Percentiles rank a stretch among this genome's conserved stretches.
phyloP scores from a whole-genome alignment of 1,284 basidiomycete species.

The Gomphus bonarii region DNA sequence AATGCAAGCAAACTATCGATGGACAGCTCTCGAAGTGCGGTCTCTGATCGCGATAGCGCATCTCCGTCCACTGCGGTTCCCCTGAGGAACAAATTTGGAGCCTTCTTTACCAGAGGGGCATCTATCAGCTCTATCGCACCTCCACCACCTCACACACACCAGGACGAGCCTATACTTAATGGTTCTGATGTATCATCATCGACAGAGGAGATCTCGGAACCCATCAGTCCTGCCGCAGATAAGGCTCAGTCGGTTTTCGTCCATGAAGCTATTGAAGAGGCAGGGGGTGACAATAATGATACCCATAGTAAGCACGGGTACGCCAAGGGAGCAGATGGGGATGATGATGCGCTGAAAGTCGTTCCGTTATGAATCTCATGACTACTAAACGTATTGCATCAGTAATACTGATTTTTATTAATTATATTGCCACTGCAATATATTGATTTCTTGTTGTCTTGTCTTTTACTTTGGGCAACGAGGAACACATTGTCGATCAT shows the following conservation, averaged over 20 bases:
- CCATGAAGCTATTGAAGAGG: neutral
- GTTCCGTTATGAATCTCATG: slow-evolving; percentile 19
- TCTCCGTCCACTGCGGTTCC: slow-evolving; percentile 8
- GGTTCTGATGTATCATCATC: slow-evolving; percentile 28
- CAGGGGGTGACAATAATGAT: neutral
- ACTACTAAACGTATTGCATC: slow-evolving; percentile 9
- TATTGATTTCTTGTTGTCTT: too few species aligned
- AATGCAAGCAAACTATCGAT: slow-evolving; percentile 6
- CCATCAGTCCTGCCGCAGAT: slow-evolving; percentile 21
- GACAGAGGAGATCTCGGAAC: slow-evolving; percentile 24
- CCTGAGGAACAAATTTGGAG: slow-evolving; percentile 9
- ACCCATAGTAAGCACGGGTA: neutral
- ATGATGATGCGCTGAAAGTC: slow-evolving; percentile 17
- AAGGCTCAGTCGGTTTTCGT: slow-evolving; percentile 1
- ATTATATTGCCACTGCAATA: neutral
- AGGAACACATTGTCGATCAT: too few species aligned
- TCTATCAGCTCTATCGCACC: slow-evolving; percentile 3
- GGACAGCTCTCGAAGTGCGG: slow-evolving; percentile 1
- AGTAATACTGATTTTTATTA: neutral
- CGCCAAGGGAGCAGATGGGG: slow-evolving; percentile 25
- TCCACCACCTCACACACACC: slow-evolving; percentile 10
- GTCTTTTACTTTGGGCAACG: too few species aligned
- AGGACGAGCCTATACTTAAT: slow-evolving; percentile 23
- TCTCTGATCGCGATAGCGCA: neutral
- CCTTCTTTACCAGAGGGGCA: slow-evolving; percentile 6